Percentiles rank a stretch among this genome's conserved stretches.
These are phyloP conservation scores for Porcisia hertigi DNA, from an alignment of 208 protist genomes.

Conservation along the genomic window DNA sequence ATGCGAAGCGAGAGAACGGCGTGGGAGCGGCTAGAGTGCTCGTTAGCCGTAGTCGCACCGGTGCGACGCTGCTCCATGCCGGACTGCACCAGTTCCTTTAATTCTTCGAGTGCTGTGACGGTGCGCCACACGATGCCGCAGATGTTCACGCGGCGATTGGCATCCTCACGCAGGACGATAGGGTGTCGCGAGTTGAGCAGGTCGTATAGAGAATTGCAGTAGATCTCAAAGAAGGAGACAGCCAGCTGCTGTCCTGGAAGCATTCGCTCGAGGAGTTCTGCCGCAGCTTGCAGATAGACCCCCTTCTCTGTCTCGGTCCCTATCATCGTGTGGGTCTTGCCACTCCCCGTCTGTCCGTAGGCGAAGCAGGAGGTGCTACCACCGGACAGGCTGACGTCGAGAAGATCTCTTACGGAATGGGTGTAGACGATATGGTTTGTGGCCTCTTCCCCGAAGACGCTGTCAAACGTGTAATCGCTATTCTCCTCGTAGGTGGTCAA, in stretches of 20 bases:
- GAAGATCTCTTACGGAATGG: constrained; percentile 68
- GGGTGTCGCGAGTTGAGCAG: constrained; percentile 89
- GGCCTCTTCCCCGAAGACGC: constrained; percentile 77
- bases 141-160: constrained; percentile 87
- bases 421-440: constrained; percentile 90
- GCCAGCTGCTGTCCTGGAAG: constrained; percentile 42
- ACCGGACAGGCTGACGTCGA: constrained; percentile 87
- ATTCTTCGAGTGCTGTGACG: constrained; percentile 45
- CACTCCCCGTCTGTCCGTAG: constrained; percentile 92
- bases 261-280: constrained; percentile 87
- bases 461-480: constrained; percentile 95
- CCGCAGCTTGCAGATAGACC: constrained; percentile 91
- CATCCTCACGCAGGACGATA: constrained; percentile 91
- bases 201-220: constrained; percentile 95
- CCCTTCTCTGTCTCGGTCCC: constrained; percentile 76
- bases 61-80: constrained; percentile 84
- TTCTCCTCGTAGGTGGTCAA: constrained; percentile 94
- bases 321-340: constrained; percentile 95
- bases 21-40: constrained; percentile 88
- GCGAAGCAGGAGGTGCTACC: constrained; percentile 95
- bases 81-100: constrained; percentile 75
- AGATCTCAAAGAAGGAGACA: constrained; percentile 95
- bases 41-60: constrained; percentile 90
- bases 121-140: constrained; percentile 86
- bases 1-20: constrained; percentile 80